Evolutionary conservation across 352 stramenopile species (phyloP).

Genomic region (Globisporangium abappressorium): DNA sequence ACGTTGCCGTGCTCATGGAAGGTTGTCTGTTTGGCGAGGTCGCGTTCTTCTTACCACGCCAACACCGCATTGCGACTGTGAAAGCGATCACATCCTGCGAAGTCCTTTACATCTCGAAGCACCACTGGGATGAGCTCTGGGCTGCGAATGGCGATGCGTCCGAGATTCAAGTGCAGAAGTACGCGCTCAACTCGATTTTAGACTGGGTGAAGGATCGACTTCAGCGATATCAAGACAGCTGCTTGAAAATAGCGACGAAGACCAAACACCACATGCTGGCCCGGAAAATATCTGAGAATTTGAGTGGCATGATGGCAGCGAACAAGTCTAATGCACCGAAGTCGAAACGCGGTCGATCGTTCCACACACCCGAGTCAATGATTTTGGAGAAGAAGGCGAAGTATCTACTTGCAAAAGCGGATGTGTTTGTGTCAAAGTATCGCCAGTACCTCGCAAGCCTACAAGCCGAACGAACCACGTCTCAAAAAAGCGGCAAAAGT

Average conservation of each 20-base stretch:
- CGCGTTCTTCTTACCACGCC: constrained; percentile 56
- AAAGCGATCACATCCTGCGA: constrained; percentile 59
- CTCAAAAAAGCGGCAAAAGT: constrained; percentile 8
- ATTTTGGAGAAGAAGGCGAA: constrained; percentile 66
- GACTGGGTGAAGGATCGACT: constrained; percentile 52
- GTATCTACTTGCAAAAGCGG: constrained; percentile 47
- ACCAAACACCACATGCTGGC: constrained; percentile 30
- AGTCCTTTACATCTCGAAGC: constrained; percentile 57
- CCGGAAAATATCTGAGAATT: constrained; percentile 29
- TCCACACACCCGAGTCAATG: constrained; percentile 34
- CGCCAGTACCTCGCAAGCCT: constrained; percentile 10
- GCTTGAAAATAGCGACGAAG: constrained; percentile 40
- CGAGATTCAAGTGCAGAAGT: constrained; percentile 47
- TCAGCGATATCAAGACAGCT: constrained; percentile 34
- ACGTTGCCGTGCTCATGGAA: constrained; percentile 55
- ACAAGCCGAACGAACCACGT: neutral
- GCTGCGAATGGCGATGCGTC: constrained; percentile 25
- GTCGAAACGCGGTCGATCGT: constrained; percentile 10
- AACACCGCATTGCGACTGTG: constrained; percentile 62
- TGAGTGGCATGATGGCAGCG: constrained; percentile 25
- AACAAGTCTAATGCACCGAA: neutral
- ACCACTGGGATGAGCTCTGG: constrained; percentile 67
- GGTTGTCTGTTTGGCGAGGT: constrained; percentile 69
- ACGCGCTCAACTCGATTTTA: constrained; percentile 54
- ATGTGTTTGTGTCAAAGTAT: constrained; percentile 37